A percentile compares a stretch with the other conserved stretches of the same genome.
These are phyloP conservation scores for Blastobotrys indianensis DNA, from an alignment of 1,139 yeast genomes.

Conservation along the genomic window DNA sequence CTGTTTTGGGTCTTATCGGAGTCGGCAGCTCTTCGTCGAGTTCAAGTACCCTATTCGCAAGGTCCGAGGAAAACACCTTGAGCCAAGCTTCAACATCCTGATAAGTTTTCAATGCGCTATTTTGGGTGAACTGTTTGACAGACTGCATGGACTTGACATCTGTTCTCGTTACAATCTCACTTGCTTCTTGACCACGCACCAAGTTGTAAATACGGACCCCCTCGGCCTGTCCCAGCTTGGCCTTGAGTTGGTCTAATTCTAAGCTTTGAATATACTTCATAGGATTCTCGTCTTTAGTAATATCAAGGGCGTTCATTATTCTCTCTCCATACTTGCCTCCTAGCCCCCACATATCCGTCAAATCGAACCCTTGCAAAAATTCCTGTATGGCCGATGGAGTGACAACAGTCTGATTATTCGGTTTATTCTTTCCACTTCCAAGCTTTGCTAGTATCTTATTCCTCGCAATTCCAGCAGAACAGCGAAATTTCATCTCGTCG, in stretches of 20 bases:
- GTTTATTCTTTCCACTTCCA: slow-evolving; percentile 84
- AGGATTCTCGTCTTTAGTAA: slow-evolving; percentile 26
- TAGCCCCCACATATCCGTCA: slow-evolving; percentile 78
- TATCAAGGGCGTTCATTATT: slow-evolving; percentile 38
- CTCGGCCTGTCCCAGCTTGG: slow-evolving; percentile 39
- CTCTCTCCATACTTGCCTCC: slow-evolving; percentile 84
- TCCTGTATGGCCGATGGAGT: slow-evolving; percentile 42
- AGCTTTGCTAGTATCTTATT: slow-evolving; percentile 76
- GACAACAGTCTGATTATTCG: slow-evolving; percentile 78
- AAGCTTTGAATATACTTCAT: slow-evolving; percentile 24
- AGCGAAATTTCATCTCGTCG: slow-evolving; percentile 63
- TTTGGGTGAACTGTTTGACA: slow-evolving; percentile 62
- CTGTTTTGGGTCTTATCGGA: slow-evolving; percentile 33
- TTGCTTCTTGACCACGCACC: slow-evolving; percentile 55
- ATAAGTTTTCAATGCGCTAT: slow-evolving; percentile 42
- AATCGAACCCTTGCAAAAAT: slow-evolving; percentile 56
- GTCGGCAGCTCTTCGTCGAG: slow-evolving; percentile 49
- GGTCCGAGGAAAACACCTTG: slow-evolving; percentile 74
- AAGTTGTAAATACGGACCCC: slow-evolving; percentile 45
- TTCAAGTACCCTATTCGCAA: slow-evolving; percentile 64
- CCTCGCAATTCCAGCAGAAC: slow-evolving; percentile 82
- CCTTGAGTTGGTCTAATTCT: slow-evolving; percentile 31
- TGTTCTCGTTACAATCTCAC: slow-evolving; percentile 51
- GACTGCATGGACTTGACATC: slow-evolving; percentile 85
- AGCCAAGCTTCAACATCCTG: slow-evolving; percentile 75